Conservation (phyloP, 2,329 filamentous ascomycete genomes). For the Pseudogymnoascus sp. region DNA sequence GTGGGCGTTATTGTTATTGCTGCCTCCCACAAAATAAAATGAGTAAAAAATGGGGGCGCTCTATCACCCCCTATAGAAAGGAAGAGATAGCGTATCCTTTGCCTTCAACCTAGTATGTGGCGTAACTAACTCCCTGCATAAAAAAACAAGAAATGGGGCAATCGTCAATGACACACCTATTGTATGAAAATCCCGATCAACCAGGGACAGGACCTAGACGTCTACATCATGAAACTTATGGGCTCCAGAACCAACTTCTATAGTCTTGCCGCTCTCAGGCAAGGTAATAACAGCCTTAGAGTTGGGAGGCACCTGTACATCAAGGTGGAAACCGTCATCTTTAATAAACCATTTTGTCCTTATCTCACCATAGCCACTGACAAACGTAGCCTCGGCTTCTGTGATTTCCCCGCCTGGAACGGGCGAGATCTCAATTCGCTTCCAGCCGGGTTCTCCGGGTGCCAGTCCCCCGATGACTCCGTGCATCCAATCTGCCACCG, state of each 20-base stretch:
- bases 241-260: slow-evolving; percentile 7
- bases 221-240: background rate
- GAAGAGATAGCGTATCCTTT: no score
- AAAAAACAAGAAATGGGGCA: no score
- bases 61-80: no score
- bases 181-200: no score
- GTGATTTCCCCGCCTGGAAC: background rate
- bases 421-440: slow-evolving; percentile 10
- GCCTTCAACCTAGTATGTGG: no score
- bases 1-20: no score
- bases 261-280: background rate
- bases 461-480: slow-evolving; percentile 26
- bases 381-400: background rate
- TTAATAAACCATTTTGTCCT: background rate
- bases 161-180: no score
- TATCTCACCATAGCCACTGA: slow-evolving; percentile 1
- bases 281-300: slow-evolving; percentile 12
- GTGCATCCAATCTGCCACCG: slow-evolving; percentile 31
- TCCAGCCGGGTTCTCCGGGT: slow-evolving; percentile 24
- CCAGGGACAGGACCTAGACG: background rate
- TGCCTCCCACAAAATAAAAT: no score
- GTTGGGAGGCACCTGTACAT: slow-evolving; percentile 22
- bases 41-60: no score
- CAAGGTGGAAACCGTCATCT: background rate
- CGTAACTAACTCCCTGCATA: no score